phyloP scores from a whole-genome alignment of 441 rosid genomes.

The Metrosideros polymorpha region DNA sequence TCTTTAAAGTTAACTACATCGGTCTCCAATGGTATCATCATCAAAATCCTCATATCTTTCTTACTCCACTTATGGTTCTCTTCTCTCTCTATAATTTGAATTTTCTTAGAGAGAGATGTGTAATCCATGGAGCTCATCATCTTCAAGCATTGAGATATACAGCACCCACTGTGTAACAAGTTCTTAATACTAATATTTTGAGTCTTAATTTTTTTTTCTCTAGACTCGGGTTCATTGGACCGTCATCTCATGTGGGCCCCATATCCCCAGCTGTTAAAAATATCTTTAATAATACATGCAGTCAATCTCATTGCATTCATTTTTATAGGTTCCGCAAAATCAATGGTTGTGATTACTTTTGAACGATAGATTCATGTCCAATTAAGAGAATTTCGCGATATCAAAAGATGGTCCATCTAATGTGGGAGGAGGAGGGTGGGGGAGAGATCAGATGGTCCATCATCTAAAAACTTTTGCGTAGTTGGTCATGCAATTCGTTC shows the following conservation, averaged over 20 bases:
- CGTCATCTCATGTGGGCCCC: too few species aligned
- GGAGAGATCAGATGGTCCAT: not conserved
- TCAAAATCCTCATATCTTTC: not conserved
- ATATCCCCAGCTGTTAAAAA: not conserved
- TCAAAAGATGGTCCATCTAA: not conserved
- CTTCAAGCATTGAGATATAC: not conserved
- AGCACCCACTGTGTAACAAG: too few species aligned
- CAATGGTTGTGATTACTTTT: rapidly evolving
- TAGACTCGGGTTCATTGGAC: too few species aligned
- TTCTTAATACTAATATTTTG: too few species aligned
- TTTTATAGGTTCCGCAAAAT: rapidly evolving
- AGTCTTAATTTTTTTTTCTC: too few species aligned
- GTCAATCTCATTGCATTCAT: not conserved
- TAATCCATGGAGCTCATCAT: not conserved
- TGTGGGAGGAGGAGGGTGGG: not conserved
- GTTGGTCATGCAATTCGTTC: not conserved
- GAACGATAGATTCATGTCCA: rapidly evolving
- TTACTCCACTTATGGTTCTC: not conserved
- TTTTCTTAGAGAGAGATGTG: not conserved
- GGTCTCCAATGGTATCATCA: not conserved
- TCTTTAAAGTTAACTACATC: not conserved
- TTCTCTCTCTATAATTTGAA: not conserved
- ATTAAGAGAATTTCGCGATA: not conserved
- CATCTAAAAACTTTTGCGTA: not conserved
- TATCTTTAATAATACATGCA: rapidly evolving